These are phyloP conservation scores for Eucalyptus victrix DNA, from an alignment of 345 rosid genomes.

Conservation along the genomic window DNA sequence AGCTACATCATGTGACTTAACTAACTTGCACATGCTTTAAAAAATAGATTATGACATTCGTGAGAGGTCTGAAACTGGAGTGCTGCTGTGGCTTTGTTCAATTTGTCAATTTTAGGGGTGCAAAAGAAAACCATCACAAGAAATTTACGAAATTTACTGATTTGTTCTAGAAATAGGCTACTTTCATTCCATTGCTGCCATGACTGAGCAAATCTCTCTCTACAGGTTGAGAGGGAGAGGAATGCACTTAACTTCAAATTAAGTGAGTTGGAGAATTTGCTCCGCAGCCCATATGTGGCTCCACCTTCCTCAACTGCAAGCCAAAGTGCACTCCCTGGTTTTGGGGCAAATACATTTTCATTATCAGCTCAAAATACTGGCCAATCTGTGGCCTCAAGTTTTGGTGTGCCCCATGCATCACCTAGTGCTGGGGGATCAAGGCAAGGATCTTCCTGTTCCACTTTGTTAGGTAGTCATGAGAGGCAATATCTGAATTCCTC, in stretches of 20 bases:
- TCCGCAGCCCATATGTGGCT: conserved; percentile 39
- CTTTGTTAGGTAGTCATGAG: neutral
- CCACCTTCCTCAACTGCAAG: conserved; percentile 6
- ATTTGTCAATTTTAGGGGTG: neutral
- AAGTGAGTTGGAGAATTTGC: conserved; percentile 52
- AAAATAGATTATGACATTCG: neutral
- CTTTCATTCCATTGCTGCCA: neutral
- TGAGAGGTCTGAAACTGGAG: neutral
- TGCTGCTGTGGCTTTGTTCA: neutral
- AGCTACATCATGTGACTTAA: neutral
- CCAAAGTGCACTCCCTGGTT: conserved; percentile 10
- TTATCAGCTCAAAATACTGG: conserved; percentile 22
- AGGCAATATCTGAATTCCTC: neutral
- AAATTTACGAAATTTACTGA: neutral
- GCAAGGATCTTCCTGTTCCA: neutral
- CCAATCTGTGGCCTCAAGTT: conserved; percentile 33
- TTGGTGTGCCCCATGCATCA: conserved; percentile 14
- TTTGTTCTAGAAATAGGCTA: neutral
- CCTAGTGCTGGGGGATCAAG: neutral
- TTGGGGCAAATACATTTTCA: conserved; percentile 14
- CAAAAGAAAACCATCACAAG: neutral
- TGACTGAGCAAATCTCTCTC: neutral
- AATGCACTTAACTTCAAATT: conserved; percentile 44
- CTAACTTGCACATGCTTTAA: neutral
- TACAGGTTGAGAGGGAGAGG: conserved; percentile 77